Evolutionary conservation across 768 basidiomycete species (phyloP), one percentile per base, ranked within the genome.

Genomic region (Neoboletus magnificus): DNA sequence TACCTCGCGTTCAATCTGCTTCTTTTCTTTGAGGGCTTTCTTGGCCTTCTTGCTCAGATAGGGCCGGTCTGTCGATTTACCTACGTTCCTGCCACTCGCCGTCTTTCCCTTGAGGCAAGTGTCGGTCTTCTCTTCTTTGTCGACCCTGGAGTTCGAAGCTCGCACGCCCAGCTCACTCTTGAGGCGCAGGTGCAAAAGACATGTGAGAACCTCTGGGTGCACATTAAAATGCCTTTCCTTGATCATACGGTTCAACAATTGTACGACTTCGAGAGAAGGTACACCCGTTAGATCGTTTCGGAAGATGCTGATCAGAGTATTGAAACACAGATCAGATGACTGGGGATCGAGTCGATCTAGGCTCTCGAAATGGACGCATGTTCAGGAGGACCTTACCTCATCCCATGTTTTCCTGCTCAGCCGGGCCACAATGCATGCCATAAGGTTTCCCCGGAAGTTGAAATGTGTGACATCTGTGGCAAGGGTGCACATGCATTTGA

Each of bases 381-480:
- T 30, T 36, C 22, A 45, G 52, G 56, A 49, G 48, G 40, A 27
- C 71, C 85, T 67, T 64, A 94, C 96, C 72, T 85, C 79, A 73
- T 94, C 89, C 94, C 95, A 98, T 20, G 87, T 85, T 67, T 82
- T 88, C 68, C 83, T 84, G 68, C 93, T 94, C 45, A 98, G 72
- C 15, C 84, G 83, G 47, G 87, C 84, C 23, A 98, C 84, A 55
- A 98, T 77, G 48, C 87, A 87, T 57, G 85, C 85, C 84, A 97
- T 92, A 62, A 99, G 81, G 75, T 98, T 97, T 61, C 83, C 79
- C 43, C 91, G 84, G 71, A 98, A 98, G 75, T 98, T 99, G 84
- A 99, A 99, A 74, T 98, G 94, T 15, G 92, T 89, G 58, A 86
- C 83, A 66, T 92, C 86, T 20, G 80, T 79, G 25, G 93, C 76